Evolutionary conservation across 257 asterid species (phyloP), one percentile per base, ranked within the genome.

Genomic region (Solanum dulcamara): DNA sequence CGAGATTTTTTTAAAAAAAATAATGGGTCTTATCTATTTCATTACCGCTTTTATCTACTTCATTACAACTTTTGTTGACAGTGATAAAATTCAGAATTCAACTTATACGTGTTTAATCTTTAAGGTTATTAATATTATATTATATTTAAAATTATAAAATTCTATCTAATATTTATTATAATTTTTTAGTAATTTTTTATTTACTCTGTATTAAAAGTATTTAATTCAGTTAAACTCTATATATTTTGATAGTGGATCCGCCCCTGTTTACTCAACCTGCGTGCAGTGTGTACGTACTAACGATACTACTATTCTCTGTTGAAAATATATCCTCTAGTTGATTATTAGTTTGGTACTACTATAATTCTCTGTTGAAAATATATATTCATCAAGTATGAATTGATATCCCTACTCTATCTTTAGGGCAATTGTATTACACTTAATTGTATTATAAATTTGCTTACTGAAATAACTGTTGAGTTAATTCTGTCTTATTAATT

Each of bases 171-270:
- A 26, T 6, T 62, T 62, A 14, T 28, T 62, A 13, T 0, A 28
- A 1, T 1, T 26, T 1, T 26, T 5, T 62, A 28, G 32, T 28
- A 13, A 6, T 11, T 13, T 62, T 12, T 62, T 1, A 5, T 3
- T 8, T 26, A 26, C 1, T 0, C 5, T 62, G 3, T 28, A 62
- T 28, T 1, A 60, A 62, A 50, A 62, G 2, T 62, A 28, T 0
- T 28, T 0, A 28, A 14, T 62, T 62, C 10, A 26, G 0, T 2
- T 3, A 4, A 62, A 12, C 0, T 0, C 0, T 0, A 62, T 62
- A 0, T 26, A 8, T 48, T 6, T 26, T 5, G 14, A 12, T 4
- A 5, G 0, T 50, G 2, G 71, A 62, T 62, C 37, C 20, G 0
- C 22, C 5, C 2, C 1, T 26, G 0, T 62, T 62, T 62, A 28